A percentile compares a stretch with the other conserved stretches of the same genome.
Evolutionary conservation across 2,329 filamentous ascomycete genomes (phyloP).

Genomic region (Sphaerulina musiva): DNA sequence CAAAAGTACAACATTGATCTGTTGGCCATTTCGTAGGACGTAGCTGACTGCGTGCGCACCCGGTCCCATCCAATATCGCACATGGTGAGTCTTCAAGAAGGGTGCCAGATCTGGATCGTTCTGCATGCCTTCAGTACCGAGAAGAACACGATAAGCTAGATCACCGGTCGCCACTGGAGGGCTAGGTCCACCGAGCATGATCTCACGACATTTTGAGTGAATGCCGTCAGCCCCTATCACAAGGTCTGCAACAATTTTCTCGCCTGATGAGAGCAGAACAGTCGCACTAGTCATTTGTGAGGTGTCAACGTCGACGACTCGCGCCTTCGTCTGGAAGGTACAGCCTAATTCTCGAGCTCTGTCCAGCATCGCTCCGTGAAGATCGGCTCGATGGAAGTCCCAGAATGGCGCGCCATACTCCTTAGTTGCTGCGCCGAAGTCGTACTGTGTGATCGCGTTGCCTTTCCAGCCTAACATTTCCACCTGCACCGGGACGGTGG

Average conservation of each 20-base stretch:
- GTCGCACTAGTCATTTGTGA: constrained; percentile 26
- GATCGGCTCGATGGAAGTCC: constrained; percentile 51
- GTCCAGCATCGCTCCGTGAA: constrained; percentile 45
- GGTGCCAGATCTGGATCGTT: constrained; percentile 42
- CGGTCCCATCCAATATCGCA: constrained; percentile 50
- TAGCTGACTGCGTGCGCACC: constrained; percentile 50
- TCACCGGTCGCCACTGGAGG: constrained; percentile 47
- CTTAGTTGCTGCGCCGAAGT: constrained; percentile 37
- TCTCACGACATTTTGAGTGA: constrained; percentile 39
- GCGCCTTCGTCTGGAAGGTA: constrained; percentile 40
- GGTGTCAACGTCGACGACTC: constrained; percentile 38
- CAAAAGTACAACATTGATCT: constrained; percentile 48
- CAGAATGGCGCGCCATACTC: constrained; percentile 43
- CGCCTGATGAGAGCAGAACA: constrained; percentile 37
- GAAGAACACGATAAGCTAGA: constrained; percentile 45
- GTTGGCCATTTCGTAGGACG: constrained; percentile 42
- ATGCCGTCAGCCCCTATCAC: constrained; percentile 47
- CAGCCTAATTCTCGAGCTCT: constrained; percentile 46
- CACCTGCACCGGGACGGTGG: constrained; percentile 39
- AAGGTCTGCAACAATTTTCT: constrained; percentile 38
- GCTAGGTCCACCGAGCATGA: constrained; percentile 41
- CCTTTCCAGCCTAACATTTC: constrained; percentile 52
- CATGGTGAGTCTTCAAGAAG: constrained; percentile 45
- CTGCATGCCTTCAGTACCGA: constrained; percentile 43
- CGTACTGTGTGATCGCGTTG: constrained; percentile 43